These are phyloP conservation scores for Glycine tomentella DNA, from an alignment of 306 rosid genomes.

Conservation along the genomic window DNA sequence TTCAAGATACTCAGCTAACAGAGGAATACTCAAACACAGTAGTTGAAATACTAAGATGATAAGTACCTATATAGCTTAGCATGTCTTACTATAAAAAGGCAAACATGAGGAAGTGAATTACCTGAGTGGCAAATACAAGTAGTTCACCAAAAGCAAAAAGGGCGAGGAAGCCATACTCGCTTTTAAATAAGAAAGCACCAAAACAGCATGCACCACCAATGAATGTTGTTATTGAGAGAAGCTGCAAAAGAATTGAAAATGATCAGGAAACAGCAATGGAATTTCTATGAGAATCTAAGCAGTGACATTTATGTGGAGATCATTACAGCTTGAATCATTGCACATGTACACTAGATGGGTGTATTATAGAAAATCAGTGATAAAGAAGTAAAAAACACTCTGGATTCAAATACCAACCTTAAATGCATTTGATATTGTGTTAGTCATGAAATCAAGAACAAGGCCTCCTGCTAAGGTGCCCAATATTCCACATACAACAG, in stretches of 20 bases:
- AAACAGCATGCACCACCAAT: conserved; percentile 80
- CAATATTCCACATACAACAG: conserved; percentile 79
- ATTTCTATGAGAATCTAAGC: conserved; percentile 15
- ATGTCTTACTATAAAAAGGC: no score
- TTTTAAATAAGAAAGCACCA: conserved; percentile 73
- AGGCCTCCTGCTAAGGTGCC: conserved; percentile 90
- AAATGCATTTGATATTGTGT: conserved; percentile 83
- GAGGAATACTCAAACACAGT: no score
- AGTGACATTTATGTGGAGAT: conserved; percentile 15
- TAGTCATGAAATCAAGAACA: conserved; percentile 66
- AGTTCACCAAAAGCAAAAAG: conserved; percentile 82
- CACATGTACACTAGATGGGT: neutral
- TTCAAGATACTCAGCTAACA: neutral
- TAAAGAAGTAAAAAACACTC: neutral
- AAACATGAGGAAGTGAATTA: conserved; percentile 41
- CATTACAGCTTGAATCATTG: conserved; percentile 2
- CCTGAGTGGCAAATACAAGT: conserved; percentile 89
- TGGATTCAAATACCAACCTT: conserved; percentile 66
- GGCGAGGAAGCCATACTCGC: conserved; percentile 74
- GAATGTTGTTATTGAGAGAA: conserved; percentile 70
- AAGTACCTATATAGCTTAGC: no score
- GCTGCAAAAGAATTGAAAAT: conserved; percentile 57
- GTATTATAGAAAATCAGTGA: neutral
- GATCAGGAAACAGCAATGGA: conserved; percentile 33
- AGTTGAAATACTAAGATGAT: no score